Evolutionary conservation across 805 yeast species (phyloP).

Genomic region (Sungouiozyma intestinalis): DNA sequence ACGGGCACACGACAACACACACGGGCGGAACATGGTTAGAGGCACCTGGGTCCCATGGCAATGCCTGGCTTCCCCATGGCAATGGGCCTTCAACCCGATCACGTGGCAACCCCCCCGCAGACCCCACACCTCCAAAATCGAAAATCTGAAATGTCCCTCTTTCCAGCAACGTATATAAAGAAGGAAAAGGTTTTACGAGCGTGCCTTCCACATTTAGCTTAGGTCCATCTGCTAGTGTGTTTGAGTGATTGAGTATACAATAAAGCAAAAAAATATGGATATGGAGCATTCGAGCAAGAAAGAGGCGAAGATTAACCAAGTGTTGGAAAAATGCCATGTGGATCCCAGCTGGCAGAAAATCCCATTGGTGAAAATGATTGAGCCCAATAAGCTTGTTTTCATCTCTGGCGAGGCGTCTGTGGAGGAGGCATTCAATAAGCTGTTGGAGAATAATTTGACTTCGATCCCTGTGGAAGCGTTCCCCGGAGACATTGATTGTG

Average conservation of each 20-base stretch:
- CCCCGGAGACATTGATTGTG: constrained; percentile 52
- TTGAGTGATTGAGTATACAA: neutral
- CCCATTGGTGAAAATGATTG: constrained; percentile 62
- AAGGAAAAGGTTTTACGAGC: neutral
- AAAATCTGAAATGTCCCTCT: neutral
- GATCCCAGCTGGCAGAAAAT: constrained; percentile 58
- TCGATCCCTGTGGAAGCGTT: constrained; percentile 68
- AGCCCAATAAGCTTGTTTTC: constrained; percentile 62
- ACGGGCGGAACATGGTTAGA: neutral
- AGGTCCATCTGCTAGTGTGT: neutral
- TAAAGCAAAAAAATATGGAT: neutral
- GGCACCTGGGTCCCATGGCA: neutral
- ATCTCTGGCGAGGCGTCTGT: constrained; percentile 62
- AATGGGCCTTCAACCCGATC: no score
- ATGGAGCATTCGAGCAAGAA: neutral
- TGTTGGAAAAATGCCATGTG: neutral
- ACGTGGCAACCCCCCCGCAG: neutral
- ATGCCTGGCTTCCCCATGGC: no score
- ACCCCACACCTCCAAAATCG: neutral
- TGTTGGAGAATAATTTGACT: constrained; percentile 64
- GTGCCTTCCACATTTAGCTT: no score
- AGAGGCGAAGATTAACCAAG: neutral
- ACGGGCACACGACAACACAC: neutral
- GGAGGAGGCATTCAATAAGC: constrained; percentile 77
- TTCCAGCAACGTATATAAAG: neutral